A percentile compares a stretch with the other conserved stretches of the same genome.
Evolutionary conservation across 257 asterid genomes (phyloP).

Genomic region (Lycium ferocissimum): DNA sequence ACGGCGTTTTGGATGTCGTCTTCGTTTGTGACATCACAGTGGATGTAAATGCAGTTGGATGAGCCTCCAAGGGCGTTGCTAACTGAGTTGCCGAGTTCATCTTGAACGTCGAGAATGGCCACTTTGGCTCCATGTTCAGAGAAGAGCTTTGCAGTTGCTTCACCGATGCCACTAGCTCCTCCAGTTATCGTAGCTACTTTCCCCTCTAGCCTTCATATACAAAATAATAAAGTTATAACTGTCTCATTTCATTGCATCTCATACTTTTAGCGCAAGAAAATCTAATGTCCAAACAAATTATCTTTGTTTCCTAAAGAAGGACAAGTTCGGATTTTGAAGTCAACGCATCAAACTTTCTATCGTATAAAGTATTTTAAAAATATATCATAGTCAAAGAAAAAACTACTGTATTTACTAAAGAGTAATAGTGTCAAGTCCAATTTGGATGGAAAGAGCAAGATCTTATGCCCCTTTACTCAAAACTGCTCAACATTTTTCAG

Average conservation of each 20-base stretch:
- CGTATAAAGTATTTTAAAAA: neutral
- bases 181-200: conserved; percentile 71
- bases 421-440: neutral
- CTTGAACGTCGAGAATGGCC: conserved; percentile 58
- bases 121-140: conserved; percentile 66
- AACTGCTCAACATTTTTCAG: neutral
- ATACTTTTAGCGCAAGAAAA: neutral
- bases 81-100: conserved; percentile 48
- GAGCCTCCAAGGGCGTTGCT: conserved; percentile 37
- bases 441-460: neutral
- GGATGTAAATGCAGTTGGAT: conserved; percentile 46
- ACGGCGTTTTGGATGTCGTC: conserved; percentile 50
- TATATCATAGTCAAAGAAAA: neutral
- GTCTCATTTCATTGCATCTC: neutral
- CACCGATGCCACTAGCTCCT: conserved; percentile 40
- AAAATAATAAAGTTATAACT: neutral
- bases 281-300: neutral
- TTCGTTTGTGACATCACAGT: conserved; percentile 65
- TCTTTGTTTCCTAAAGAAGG: neutral
- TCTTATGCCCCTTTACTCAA: too few relatives aligned
- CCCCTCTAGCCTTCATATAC: conserved; percentile 56
- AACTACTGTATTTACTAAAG: neutral
- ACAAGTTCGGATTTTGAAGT: neutral
- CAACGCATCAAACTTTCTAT: neutral
- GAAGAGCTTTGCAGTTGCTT: conserved; percentile 52